Evolutionary conservation across 2,329 filamentous ascomycete species (phyloP), one percentile per base, ranked within the genome.

Genomic region (Stagonosporopsis rhizophila): DNA sequence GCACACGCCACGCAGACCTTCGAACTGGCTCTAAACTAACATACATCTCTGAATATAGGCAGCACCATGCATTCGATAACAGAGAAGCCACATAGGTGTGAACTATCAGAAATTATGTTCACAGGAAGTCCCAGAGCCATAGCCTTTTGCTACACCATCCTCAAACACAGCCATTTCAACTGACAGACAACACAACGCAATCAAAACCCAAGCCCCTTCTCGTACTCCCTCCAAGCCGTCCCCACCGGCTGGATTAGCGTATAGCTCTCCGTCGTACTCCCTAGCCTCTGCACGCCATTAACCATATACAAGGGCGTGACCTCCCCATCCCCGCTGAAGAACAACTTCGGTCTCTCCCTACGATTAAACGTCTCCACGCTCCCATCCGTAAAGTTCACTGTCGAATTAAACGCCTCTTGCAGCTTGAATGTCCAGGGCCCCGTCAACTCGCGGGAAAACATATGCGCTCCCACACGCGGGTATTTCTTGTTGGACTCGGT

Each of bases 291-390:
- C 44, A 83, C 80, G 0, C 81, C 81, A 30, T 76, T 83, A 1
- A 77, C 68, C 56, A 83, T 45, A 49, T 81, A 81, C 38, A 83
- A 56, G 2, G 81, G 80, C 14, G 73, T 80, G 72, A 81, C 71
- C n/a, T 75, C 52, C 0, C 77, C 77, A 54, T 83, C 80, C 1
- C 75, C 67, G 52, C 79, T 81, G 17, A 83, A 82, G 47, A 78
- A 81, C 5, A 83, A 44, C 70, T 82, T 81, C 0, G 81, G 80
- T 2, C 81, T 67, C 59, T 83, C 81, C 12, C 81, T 65, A 2
- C 81, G 72, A 46, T 79, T 78, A 32, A 77, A 80, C 4, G 74
- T 68, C 39, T 73, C 69, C 22, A 57, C 66, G 0, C 68, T 69
- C 0, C 81, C 80, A 59, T 83, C 81, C 0, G 75, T 76, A 46